Percentiles rank a stretch among this genome's conserved stretches.
Evolutionary conservation across 768 basidiomycete genomes (phyloP).

Genomic region (Chalciporus pseudorubinellus): DNA sequence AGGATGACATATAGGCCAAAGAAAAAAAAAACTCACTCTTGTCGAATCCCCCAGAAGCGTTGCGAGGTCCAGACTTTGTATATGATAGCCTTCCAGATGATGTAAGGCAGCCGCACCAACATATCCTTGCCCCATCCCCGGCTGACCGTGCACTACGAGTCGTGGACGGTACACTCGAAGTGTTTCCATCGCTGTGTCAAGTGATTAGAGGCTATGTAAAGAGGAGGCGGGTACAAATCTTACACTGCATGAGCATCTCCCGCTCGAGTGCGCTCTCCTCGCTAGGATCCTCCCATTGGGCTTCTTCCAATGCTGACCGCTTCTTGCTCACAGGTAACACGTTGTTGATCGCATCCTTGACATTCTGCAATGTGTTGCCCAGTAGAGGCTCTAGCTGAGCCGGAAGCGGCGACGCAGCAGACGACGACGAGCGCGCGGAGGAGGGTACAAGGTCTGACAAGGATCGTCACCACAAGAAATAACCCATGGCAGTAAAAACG

Average conservation of each 20-base stretch:
- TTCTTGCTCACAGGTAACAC: slow-evolving; percentile 82
- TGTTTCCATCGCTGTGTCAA: slow-evolving; percentile 77
- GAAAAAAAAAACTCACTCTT: slow-evolving; percentile 51
- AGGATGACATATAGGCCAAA: not conserved
- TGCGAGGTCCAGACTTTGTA: slow-evolving; percentile 91
- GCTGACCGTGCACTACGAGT: slow-evolving; percentile 73
- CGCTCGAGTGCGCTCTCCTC: slow-evolving; percentile 85
- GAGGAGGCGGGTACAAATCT: slow-evolving; percentile 22
- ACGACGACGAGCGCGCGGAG: slow-evolving; percentile 86
- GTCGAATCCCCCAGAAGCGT: slow-evolving; percentile 86
- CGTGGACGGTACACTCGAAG: slow-evolving; percentile 88
- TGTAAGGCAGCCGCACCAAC: slow-evolving; percentile 90
- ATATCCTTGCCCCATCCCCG: slow-evolving; percentile 90
- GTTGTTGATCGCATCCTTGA: slow-evolving; percentile 67
- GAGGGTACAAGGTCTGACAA: slow-evolving; percentile 86
- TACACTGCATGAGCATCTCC: slow-evolving; percentile 86
- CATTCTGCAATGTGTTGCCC: slow-evolving; percentile 59
- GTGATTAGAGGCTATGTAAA: not conserved
- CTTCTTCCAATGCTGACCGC: slow-evolving; percentile 87
- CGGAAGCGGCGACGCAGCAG: slow-evolving; percentile 82
- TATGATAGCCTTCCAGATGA: slow-evolving; percentile 92
- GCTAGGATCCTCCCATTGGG: slow-evolving; percentile 83
- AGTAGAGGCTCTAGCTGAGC: slow-evolving; percentile 81
- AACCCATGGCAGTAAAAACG: not conserved
- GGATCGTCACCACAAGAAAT: slow-evolving; percentile 2